These are phyloP conservation scores for Quercus suber DNA, from an alignment of 306 rosid species.

Conservation along the genomic window DNA sequence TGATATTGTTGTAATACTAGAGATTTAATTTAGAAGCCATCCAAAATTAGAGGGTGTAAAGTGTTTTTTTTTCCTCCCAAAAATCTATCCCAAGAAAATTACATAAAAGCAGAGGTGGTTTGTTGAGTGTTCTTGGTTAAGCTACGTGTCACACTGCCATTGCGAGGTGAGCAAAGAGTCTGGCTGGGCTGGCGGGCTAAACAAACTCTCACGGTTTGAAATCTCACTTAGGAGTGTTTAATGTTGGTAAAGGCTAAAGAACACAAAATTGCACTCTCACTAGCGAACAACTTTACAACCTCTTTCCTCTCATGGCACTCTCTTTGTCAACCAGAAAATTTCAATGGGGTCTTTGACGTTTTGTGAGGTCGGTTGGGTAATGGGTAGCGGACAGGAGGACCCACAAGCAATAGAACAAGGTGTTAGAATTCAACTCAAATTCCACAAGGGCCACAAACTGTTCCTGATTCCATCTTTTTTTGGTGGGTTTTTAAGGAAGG, in stretches of 20 bases:
- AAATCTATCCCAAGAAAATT: too few relatives aligned
- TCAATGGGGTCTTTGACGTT: slow-evolving; percentile 47
- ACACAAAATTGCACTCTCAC: neutral
- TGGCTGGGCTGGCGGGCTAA: neutral
- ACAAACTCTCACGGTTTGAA: too few relatives aligned
- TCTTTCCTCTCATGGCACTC: neutral
- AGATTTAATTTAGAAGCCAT: too few relatives aligned
- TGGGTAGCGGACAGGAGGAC: slow-evolving; percentile 25
- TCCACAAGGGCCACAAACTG: neutral
- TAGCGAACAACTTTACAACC: neutral
- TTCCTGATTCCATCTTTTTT: slow-evolving; percentile 18
- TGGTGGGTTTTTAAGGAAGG: slow-evolving; percentile 21
- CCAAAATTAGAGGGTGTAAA: too few relatives aligned
- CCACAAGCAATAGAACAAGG: slow-evolving; percentile 40
- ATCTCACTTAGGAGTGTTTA: neutral
- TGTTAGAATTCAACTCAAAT: slow-evolving; percentile 26
- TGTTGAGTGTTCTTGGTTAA: neutral
- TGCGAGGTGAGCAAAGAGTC: neutral
- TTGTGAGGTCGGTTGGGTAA: slow-evolving; percentile 46
- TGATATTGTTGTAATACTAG: too few relatives aligned
- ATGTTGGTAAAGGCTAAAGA: neutral
- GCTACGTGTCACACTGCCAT: neutral
- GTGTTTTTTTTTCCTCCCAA: too few relatives aligned
- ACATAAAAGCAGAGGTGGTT: neutral
- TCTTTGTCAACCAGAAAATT: slow-evolving; percentile 44